Percentiles rank a stretch among this genome's conserved stretches.
Conservation (phyloP, 352 stramenopile species). For the Phytophthora europaea region DNA sequence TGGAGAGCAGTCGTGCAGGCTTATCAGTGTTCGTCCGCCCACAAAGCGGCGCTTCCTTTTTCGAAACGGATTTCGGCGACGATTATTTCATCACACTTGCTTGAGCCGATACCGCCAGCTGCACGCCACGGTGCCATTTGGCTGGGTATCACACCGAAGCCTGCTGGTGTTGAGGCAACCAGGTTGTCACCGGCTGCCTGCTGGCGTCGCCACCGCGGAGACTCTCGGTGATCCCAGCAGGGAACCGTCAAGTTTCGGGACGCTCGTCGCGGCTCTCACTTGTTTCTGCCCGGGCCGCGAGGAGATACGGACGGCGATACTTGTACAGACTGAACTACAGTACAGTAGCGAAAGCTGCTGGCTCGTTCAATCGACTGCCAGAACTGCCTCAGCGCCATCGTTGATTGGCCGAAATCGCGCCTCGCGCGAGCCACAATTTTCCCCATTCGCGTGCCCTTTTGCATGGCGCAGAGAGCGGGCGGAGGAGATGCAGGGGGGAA, state of each 20-base stretch:
- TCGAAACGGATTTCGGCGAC: background rate
- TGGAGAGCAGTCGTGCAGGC: conserved; percentile 1
- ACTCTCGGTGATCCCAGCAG: background rate
- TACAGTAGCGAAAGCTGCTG: conserved; percentile 16
- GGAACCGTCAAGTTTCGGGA: no score
- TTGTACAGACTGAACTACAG: no score
- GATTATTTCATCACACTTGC: background rate
- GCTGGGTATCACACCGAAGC: conserved; percentile 25
- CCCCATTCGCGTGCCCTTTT: conserved; percentile 31
- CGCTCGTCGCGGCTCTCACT: background rate
- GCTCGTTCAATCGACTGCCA: conserved; percentile 25
- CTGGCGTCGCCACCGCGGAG: background rate
- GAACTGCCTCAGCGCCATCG: background rate
- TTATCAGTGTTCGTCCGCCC: conserved; percentile 5
- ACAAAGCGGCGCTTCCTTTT: background rate
- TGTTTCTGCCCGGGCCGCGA: conserved; percentile 26
- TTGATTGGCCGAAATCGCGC: background rate
- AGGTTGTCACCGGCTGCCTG: background rate
- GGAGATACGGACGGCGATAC: conserved; percentile 31
- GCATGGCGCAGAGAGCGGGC: conserved; percentile 16
- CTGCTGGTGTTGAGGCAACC: background rate
- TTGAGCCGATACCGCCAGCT: conserved; percentile 17
- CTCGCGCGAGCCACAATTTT: conserved; percentile 28
- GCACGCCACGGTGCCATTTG: conserved; percentile 21
- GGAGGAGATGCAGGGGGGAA: conserved; percentile 20